A percentile compares a stretch with the other conserved stretches of the same genome.
phyloP scores from a whole-genome alignment of 352 stramenopile species.

The Pythium rhizo-oryzae region DNA sequence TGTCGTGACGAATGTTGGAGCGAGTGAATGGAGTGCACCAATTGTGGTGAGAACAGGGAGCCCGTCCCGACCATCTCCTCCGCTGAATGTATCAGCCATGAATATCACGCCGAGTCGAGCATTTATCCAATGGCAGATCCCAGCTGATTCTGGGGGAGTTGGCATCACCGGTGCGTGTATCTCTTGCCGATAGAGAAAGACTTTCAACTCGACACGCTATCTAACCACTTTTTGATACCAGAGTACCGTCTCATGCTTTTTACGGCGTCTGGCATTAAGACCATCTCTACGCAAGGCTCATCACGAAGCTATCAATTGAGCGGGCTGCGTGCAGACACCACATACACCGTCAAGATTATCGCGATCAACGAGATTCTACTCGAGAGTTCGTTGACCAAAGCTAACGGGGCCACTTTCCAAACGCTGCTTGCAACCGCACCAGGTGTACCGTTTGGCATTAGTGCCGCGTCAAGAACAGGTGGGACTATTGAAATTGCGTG shows the following conservation, averaged over 20 bases:
- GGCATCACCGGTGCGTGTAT: constrained; percentile 42
- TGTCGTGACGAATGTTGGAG: constrained; percentile 43
- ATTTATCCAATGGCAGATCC: constrained; percentile 38
- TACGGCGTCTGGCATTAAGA: constrained; percentile 18
- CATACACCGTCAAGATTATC: constrained; percentile 58
- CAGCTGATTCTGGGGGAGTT: constrained; percentile 47
- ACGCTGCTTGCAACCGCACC: constrained; percentile 34
- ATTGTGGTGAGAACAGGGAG: constrained; percentile 33
- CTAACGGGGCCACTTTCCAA: constrained; percentile 41
- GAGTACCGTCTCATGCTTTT: constrained; percentile 22
- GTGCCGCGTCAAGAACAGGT: constrained; percentile 35
- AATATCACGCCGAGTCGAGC: constrained; percentile 45
- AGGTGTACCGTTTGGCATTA: constrained; percentile 40
- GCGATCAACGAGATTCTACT: constrained; percentile 38
- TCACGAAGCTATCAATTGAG: constrained; percentile 31
- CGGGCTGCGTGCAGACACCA: constrained; percentile 35
- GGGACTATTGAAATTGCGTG: constrained; percentile 59
- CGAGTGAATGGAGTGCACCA: constrained; percentile 34
- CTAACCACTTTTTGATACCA: constrained; percentile 15
- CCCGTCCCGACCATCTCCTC: constrained; percentile 35
- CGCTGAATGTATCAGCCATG: constrained; percentile 31
- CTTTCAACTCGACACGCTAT: neutral
- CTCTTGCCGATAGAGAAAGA: neutral
- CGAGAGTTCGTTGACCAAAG: constrained; percentile 29
- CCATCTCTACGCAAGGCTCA: constrained; percentile 12